Evolutionary conservation across 2,329 filamentous ascomycete species (phyloP).

Genomic region (Cladosporium sp.): DNA sequence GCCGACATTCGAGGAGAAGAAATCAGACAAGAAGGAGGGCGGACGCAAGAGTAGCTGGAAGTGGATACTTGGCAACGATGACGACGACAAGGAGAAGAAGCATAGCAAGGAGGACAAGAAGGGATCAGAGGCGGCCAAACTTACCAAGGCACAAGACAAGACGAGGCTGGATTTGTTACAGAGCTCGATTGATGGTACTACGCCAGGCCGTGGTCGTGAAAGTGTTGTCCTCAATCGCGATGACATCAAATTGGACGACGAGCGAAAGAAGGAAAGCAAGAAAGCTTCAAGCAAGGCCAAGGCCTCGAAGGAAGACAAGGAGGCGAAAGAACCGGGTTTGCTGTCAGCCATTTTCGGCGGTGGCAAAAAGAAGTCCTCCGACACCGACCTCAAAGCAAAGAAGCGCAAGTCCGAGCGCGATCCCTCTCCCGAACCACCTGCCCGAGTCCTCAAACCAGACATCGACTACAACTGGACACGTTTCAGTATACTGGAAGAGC

Average conservation of each 20-base stretch:
- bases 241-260: constrained; percentile 67
- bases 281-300: constrained; percentile 63
- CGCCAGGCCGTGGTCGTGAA: constrained; percentile 59
- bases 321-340: constrained; percentile 52
- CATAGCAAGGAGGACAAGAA: constrained; percentile 39
- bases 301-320: constrained; percentile 70
- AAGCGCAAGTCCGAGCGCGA: constrained; percentile 67
- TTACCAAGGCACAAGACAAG: constrained; percentile 63
- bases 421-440: constrained; percentile 74
- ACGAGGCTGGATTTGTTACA: constrained; percentile 82
- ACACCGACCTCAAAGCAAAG: constrained; percentile 68
- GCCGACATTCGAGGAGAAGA: constrained; percentile 69
- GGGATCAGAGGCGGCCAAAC: constrained; percentile 44
- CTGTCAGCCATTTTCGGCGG: constrained; percentile 91
- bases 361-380: constrained; percentile 63
- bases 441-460: constrained; percentile 71
- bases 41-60: constrained; percentile 78
- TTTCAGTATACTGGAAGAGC: constrained; percentile 90
- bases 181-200: constrained; percentile 68
- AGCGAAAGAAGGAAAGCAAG: constrained; percentile 76
- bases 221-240: constrained; percentile 80
- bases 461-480: constrained; percentile 95
- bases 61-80: constrained; percentile 69
- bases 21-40: constrained; percentile 62
- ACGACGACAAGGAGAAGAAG: constrained; percentile 68